Evolutionary conservation across 257 asterid genomes (phyloP).

Genomic region (Rehmannia glutinosa): DNA sequence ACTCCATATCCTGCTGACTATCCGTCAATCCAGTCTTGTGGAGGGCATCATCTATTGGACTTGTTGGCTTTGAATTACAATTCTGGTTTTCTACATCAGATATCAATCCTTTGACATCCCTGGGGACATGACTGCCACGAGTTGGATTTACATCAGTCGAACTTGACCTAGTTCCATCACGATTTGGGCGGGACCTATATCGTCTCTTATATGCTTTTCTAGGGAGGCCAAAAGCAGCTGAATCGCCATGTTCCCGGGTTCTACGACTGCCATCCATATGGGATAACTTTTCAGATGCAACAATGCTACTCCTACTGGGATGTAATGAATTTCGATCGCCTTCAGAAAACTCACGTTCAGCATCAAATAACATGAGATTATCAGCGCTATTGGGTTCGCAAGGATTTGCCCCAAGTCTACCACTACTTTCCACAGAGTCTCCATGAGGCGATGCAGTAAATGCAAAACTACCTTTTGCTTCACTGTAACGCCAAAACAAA

Average conservation of each 20-base stretch:
- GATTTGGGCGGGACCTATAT: conserved; percentile 67
- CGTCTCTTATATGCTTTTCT: conserved; percentile 81
- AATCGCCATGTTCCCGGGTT: conserved; percentile 49
- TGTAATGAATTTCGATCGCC: conserved; percentile 48
- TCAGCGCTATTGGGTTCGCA: conserved; percentile 77
- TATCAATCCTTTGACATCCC: conserved; percentile 37
- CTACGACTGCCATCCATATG: conserved; percentile 41
- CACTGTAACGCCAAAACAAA: conserved; percentile 42
- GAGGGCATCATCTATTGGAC: conserved; percentile 29
- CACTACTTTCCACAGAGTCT: conserved; percentile 95
- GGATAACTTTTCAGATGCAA: conserved; percentile 43
- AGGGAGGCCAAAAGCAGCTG: conserved; percentile 61
- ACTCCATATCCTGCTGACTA: conserved; percentile 38
- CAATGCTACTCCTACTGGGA: conserved; percentile 48
- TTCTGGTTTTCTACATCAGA: conserved; percentile 51
- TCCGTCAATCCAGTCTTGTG: conserved; percentile 29
- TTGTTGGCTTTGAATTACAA: conserved; percentile 35
- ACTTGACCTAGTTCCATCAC: conserved; percentile 62
- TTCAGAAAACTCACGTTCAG: conserved; percentile 58
- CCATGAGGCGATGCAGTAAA: conserved; percentile 81
- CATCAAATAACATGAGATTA: conserved; percentile 73
- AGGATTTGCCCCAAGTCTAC: conserved; percentile 61
- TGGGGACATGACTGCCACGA: conserved; percentile 40
- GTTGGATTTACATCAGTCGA: conserved; percentile 51
- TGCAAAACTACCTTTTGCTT: conserved; percentile 86